Percentiles rank a stretch among this genome's conserved stretches.
Evolutionary conservation across 805 yeast genomes (phyloP).

Genomic region (Ogataea trehaloabstinens): DNA sequence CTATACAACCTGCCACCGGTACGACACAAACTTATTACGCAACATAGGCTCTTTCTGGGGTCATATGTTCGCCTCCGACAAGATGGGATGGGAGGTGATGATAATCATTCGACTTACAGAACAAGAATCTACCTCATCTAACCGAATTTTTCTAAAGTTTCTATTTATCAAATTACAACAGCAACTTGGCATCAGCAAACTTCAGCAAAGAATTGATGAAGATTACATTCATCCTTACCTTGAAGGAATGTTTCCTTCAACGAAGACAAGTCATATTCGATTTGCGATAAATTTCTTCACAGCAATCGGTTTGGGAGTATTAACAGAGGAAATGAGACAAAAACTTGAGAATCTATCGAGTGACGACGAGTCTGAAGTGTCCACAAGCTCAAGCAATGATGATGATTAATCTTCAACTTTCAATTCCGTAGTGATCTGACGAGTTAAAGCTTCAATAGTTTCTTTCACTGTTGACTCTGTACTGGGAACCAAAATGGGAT

Average conservation of each 20-base stretch:
- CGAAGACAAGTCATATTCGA: conserved; percentile 50
- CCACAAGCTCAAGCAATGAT: conserved; percentile 6
- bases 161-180: conserved; percentile 75
- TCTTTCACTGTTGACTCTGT: conserved; percentile 1
- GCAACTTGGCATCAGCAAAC: conserved; percentile 61
- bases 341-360: conserved; percentile 22
- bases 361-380: conserved; percentile 18
- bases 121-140: conserved; percentile 71
- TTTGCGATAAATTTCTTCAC: conserved; percentile 90
- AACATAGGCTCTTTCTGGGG: conserved; percentile 87
- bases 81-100: conserved; percentile 62
- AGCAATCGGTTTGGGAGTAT: conserved; percentile 81
- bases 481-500: conserved; percentile 19
- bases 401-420: conserved; percentile 6
- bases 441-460: conserved; percentile 5
- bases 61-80: conserved; percentile 70
- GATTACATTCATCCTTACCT: conserved; percentile 48
- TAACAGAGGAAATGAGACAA: conserved; percentile 81
- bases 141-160: conserved; percentile 78
- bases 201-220: conserved; percentile 52
- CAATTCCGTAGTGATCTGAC: conserved; percentile 8
- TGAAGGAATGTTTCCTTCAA: conserved; percentile 64
- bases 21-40: conserved; percentile 70
- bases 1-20: conserved; percentile 59
- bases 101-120: conserved; percentile 60